phyloP scores from a whole-genome alignment of 352 stramenopile species.

The Globisporangium emineosum region DNA sequence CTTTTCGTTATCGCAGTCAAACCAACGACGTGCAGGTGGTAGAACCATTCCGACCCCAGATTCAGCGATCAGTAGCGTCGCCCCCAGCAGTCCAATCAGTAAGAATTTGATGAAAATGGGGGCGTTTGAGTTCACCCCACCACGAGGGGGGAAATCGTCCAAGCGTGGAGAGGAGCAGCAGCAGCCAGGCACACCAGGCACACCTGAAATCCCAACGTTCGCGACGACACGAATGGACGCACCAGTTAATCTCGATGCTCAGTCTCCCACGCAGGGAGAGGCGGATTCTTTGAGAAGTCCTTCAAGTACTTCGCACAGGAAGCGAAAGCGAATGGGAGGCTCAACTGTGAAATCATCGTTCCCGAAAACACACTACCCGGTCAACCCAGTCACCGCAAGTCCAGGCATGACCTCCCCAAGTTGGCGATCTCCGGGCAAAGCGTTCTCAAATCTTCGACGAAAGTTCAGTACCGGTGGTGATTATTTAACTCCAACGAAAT shows the following conservation, averaged over 20 bases:
- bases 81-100: constrained; percentile 59
- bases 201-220: constrained; percentile 54
- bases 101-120: constrained; percentile 83
- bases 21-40: constrained; percentile 11
- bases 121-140: constrained; percentile 73
- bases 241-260: constrained; percentile 21
- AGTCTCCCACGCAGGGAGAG: constrained; percentile 8
- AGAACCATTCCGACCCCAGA: constrained; percentile 43
- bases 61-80: constrained; percentile 76
- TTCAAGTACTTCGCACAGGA: constrained; percentile 30
- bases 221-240: constrained; percentile 35
- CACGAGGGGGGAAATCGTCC: constrained; percentile 26
- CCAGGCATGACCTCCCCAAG: constrained; percentile 18
- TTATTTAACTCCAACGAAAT: constrained; percentile 40
- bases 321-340: constrained; percentile 42
- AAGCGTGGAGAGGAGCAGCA: constrained; percentile 25
- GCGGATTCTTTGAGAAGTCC: constrained; percentile 16
- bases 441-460: constrained; percentile 48
- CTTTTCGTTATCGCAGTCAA: constrained; percentile 12
- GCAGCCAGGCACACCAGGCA: constrained; percentile 32
- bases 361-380: constrained; percentile 49
- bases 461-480: constrained; percentile 62
- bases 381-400: constrained; percentile 20
- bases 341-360: constrained; percentile 26
- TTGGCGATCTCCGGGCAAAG: constrained; percentile 17